phyloP scores from a whole-genome alignment of 208 protist species.

The Acanthamoeba sp. region DNA sequence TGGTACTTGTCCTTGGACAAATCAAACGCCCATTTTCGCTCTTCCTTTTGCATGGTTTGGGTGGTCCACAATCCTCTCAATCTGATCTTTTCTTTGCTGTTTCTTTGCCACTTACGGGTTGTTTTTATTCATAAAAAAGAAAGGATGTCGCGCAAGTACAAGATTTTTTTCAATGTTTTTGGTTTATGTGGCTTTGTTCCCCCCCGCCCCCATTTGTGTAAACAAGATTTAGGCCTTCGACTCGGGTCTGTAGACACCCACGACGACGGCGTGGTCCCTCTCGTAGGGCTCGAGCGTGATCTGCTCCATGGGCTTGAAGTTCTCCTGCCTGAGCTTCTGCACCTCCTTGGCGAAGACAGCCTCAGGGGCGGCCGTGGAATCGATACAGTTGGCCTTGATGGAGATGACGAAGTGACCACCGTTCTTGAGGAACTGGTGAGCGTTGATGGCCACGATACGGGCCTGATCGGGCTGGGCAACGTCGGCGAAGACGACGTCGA shows the following conservation, averaged over 20 bases:
- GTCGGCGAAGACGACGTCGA: conserved; percentile 99
- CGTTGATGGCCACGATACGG: conserved; percentile 99
- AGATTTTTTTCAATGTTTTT: background rate
- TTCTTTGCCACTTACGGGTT: no score
- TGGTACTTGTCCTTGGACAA: background rate
- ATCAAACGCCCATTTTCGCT: conserved; percentile 40
- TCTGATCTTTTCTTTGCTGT: background rate
- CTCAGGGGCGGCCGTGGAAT: conserved; percentile 98
- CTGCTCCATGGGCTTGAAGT: conserved; percentile 98
- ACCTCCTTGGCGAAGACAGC: conserved; percentile 99
- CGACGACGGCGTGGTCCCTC: conserved; percentile 99
- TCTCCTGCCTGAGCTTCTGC: conserved; percentile 97
- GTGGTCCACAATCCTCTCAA: background rate
- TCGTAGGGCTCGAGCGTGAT: conserved; percentile 99
- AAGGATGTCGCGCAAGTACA: background rate
- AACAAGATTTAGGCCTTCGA: background rate
- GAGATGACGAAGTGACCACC: conserved; percentile 99
- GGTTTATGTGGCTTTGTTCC: background rate
- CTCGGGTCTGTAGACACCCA: conserved; percentile 51
- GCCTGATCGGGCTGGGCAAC: conserved; percentile 99
- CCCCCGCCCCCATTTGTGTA: background rate
- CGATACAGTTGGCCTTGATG: conserved; percentile 99
- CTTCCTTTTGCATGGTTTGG: conserved; percentile 2
- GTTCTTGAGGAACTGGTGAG: conserved; percentile 99
- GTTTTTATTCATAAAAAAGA: background rate